Evolutionary conservation across 2,329 filamentous ascomycete species (phyloP), one percentile per base, ranked within the genome.

Genomic region (Penicillium sp.): DNA sequence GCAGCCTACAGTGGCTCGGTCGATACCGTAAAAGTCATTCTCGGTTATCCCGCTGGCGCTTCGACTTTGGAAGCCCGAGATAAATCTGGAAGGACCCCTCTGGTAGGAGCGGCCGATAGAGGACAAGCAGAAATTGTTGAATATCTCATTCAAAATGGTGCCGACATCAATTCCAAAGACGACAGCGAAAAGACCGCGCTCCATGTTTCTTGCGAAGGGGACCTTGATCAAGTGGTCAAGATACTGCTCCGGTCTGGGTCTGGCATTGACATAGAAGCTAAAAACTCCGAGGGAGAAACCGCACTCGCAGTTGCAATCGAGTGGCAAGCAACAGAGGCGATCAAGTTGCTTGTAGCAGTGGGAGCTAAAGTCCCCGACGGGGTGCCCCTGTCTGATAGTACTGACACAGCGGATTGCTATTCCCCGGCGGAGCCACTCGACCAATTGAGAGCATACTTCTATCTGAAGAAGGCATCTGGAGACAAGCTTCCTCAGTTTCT

Each of bases 1-100:
- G 46, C 46, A 31, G 46, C 46, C 13, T 48, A 42, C 29, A 48
- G 46, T 24, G 38, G 46, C 11, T 48, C 46, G 16, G 38, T 48
- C 14, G 46, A 48, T 10, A 48, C 46, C 1, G 46, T 48, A 5
- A 48, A 48, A 31, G 39, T 48, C 3, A 42, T 48, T 22, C 11
- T 48, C 3, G 16, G 16, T 5, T 38, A 41, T 24, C 18, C 46
- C 4, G 24, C 24, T 6, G 46, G 38, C n/a, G 6, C 11, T 2
- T 10, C 36, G 3, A 21, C 29, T 5, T 34, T 48, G 27, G 46
- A 48, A 13, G 46, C 18, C 2, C 13, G 34, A 13, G 46, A 48
- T 5, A 32, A 22, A 3, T 13, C 27, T 8, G 46, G 46, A 32
- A 34, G 32, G 6, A 48, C 46, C 24, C 36, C 46, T 22, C 38